These are phyloP conservation scores for Syncephalis plumigaleata DNA, from an alignment of 371 early-diverging fungal species.

Conservation along the genomic window DNA sequence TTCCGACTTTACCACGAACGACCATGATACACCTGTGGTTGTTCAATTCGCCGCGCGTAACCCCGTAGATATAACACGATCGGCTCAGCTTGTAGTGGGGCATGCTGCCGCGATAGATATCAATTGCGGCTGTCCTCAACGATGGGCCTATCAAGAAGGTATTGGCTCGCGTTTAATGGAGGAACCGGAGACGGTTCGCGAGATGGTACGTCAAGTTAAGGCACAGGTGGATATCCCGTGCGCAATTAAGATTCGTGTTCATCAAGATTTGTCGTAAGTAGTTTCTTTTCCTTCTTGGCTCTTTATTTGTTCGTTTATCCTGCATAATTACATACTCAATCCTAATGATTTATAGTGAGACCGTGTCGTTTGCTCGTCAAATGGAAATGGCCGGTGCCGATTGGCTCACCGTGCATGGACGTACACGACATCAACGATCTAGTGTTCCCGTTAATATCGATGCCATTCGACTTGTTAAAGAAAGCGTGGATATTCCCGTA, in stretches of 20 bases:
- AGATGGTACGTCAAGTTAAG: conserved; percentile 61
- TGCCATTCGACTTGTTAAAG: conserved; percentile 53
- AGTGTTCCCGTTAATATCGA: conserved; percentile 57
- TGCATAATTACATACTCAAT: not conserved
- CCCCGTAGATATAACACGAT: conserved; percentile 61
- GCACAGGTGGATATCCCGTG: conserved; percentile 43
- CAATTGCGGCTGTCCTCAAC: conserved; percentile 81
- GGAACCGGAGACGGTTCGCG: conserved; percentile 58
- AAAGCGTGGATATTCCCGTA: conserved; percentile 48
- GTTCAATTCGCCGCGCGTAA: conserved; percentile 88
- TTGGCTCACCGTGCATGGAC: conserved; percentile 67
- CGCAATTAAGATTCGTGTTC: conserved; percentile 66
- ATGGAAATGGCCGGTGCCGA: conserved; percentile 61
- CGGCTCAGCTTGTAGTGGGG: conserved; percentile 65
- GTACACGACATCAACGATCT: conserved; percentile 54
- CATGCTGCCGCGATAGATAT: conserved; percentile 66
- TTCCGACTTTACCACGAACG: conserved; percentile 65
- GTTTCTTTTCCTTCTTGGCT: not conserved
- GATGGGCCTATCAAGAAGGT: conserved; percentile 67
- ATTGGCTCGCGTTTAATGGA: conserved; percentile 65
- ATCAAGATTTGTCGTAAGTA: conserved; percentile 42
- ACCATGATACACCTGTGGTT: conserved; percentile 62
- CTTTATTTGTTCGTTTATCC: not conserved
- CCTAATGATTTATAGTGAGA: conserved; percentile 21
- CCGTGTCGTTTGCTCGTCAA: conserved; percentile 57